Base-by-base conservation (phyloP, 495 filamentous ascomycete species). In the Cercophora newfieldiana region DNA sequence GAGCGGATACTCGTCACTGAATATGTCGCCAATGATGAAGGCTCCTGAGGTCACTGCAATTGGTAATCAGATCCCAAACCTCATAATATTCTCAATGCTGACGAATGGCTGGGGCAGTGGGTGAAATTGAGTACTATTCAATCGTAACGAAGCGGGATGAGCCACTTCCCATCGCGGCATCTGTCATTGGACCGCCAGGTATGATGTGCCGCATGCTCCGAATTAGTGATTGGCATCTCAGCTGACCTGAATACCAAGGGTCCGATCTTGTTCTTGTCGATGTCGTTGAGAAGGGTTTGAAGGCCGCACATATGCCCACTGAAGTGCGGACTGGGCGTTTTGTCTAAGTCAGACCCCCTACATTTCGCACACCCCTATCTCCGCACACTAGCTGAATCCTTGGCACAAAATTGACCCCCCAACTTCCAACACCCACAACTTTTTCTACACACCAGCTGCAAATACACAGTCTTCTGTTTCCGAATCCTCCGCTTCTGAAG, bases 141-240 rank as follows among this genome's bases (percentile, higher is more conserved):
- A 18, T 16, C 29, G 21, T 58, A 7, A 49, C 29, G 7, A 19
- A 48, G 30, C 4, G 62, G 18, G 19, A 37, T 24, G 62, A 57
- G 30, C 62, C 62, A 4, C 30, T 65, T 8, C 62, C 62, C 19
- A 49, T 65, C 31, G 61, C 26, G 4, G 61, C 54, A 3, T 63
- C 61, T 54, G 48, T 63, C 19, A 55, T 63, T 30, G 61, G 61
- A 44, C 24, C 61, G 7, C 49, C 61, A 54, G 59, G 59, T n/a
- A n/a, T n/a, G n/a, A n/a, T n/a, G n/a, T n/a, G n/a, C n/a, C n/a
- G n/a, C n/a, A n/a, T n/a, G n/a, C n/a, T n/a, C n/a, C n/a, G n/a
- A n/a, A n/a, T n/a, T n/a, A n/a, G n/a, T n/a, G n/a, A n/a, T n/a
- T n/a, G n/a, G n/a, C n/a, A n/a, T n/a, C n/a, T n/a, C n/a, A n/a